phyloP scores from a whole-genome alignment of 2,329 filamentous ascomycete genomes.

The Bretziella fagacearum region DNA sequence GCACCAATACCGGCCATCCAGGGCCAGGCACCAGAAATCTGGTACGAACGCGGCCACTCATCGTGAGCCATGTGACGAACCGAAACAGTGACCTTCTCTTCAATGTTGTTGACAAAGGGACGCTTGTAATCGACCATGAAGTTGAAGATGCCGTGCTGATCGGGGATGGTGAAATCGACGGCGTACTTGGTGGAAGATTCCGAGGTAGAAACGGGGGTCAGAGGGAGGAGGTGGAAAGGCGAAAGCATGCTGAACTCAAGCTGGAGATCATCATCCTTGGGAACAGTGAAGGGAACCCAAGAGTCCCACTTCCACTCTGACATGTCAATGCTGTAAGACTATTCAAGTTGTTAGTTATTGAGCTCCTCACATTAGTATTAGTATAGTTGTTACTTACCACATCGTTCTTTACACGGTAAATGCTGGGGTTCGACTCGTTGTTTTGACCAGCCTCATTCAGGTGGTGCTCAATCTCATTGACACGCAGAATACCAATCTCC shows the following conservation, averaged over 20 bases:
- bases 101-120: slow-evolving; percentile 72
- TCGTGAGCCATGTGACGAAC: slow-evolving; percentile 95
- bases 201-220: slow-evolving; percentile 41
- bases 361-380: slow-evolving; percentile 7
- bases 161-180: slow-evolving; percentile 64
- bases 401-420: slow-evolving; percentile 93
- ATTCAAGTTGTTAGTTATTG: slow-evolving; percentile 18
- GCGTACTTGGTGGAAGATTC: slow-evolving; percentile 56
- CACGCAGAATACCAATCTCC: slow-evolving; percentile 75
- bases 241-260: slow-evolving; percentile 98
- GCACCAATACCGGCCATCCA: slow-evolving; percentile 81
- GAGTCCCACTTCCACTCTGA: slow-evolving; percentile 67
- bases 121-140: slow-evolving; percentile 96
- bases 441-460: slow-evolving; percentile 24
- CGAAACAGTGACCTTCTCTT: slow-evolving; percentile 89
- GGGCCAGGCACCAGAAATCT: slow-evolving; percentile 81
- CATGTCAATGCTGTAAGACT: slow-evolving; percentile 76
- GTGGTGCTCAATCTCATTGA: slow-evolving; percentile 69
- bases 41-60: slow-evolving; percentile 83
- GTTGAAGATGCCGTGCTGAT: slow-evolving; percentile 98
- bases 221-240: slow-evolving; percentile 77
- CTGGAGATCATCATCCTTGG: slow-evolving; percentile 58
- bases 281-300: slow-evolving; percentile 57
- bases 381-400: slow-evolving; percentile 61
- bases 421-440: slow-evolving; percentile 59